Evolutionary conservation across 345 rosid genomes (phyloP).

Genomic region (Corchorus capsularis): DNA sequence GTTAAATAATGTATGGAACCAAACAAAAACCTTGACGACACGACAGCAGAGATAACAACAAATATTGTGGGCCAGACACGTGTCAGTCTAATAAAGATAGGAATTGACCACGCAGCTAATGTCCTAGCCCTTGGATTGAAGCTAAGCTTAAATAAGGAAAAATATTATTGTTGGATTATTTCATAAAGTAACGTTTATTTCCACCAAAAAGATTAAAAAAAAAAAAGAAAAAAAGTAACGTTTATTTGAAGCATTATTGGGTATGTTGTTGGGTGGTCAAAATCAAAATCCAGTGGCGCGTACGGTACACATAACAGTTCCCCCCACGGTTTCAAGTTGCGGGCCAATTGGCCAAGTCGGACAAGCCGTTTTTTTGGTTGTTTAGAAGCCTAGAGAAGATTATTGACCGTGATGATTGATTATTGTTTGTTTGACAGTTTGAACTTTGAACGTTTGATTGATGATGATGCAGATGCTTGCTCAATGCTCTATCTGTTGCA

Average conservation of each 20-base stretch:
- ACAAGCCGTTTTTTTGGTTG: background rate
- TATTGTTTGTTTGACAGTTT: no score
- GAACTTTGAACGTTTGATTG: no score
- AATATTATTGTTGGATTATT: no score
- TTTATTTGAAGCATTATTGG: background rate
- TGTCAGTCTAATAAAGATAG: background rate
- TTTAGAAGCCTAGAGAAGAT: background rate
- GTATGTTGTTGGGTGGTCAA: background rate
- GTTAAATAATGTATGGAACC: background rate
- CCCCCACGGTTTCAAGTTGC: background rate
- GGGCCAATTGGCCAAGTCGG: background rate
- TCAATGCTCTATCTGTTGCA: background rate
- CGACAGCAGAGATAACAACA: background rate
- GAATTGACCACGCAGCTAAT: constrained; percentile 3
- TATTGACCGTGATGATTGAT: no score
- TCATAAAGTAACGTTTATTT: background rate
- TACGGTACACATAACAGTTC: background rate
- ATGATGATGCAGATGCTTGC: background rate
- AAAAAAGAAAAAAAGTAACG: no score
- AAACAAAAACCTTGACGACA: background rate
- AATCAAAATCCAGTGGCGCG: constrained; percentile 18
- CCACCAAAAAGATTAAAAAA: no score
- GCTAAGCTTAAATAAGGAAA: background rate
- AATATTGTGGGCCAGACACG: constrained; percentile 6
- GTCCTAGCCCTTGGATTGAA: constrained; percentile 10